Evolutionary conservation across 2,329 filamentous ascomycete species (phyloP).

Genomic region (Podosphaera xanthii): DNA sequence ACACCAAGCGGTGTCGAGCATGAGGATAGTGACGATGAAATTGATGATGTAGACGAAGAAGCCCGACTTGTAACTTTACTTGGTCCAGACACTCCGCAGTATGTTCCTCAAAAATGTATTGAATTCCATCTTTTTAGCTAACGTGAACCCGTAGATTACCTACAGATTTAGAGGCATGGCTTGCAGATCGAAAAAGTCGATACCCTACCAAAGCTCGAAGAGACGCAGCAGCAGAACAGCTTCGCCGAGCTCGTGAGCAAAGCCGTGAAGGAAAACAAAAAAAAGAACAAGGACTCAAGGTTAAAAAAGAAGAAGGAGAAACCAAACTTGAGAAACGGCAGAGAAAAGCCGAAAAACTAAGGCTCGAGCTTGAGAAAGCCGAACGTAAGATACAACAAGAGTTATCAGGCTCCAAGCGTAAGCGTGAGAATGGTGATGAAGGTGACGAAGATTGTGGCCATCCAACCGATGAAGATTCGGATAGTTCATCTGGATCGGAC

Average conservation of each 20-base stretch:
- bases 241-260: constrained; percentile 14
- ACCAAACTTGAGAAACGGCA: constrained; percentile 30
- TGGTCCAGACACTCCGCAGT: constrained; percentile 17
- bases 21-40: constrained; percentile 38
- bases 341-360: constrained; percentile 34
- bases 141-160: constrained; percentile 17
- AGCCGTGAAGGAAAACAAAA: constrained; percentile 12
- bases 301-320: constrained; percentile 27
- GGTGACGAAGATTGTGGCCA: constrained; percentile 33
- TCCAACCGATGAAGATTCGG: constrained; percentile 13
- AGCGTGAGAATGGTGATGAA: constrained; percentile 43
- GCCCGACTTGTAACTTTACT: constrained; percentile 18
- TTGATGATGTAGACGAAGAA: constrained; percentile 42
- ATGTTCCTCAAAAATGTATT: constrained; percentile 11
- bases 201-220: constrained; percentile 59
- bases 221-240: constrained; percentile 35
- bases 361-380: constrained; percentile 43
- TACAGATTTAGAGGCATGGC: constrained; percentile 56
- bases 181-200: constrained; percentile 55
- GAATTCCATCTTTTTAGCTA: constrained; percentile 16
- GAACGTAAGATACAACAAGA: constrained; percentile 23
- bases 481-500: constrained; percentile 18
- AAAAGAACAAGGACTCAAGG: constrained; percentile 17
- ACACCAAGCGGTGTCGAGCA: constrained; percentile 29
- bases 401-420: constrained; percentile 38